These are phyloP conservation scores for Blastobotrys malaysiensis DNA, from an alignment of 1,139 yeast genomes.

Conservation along the genomic window DNA sequence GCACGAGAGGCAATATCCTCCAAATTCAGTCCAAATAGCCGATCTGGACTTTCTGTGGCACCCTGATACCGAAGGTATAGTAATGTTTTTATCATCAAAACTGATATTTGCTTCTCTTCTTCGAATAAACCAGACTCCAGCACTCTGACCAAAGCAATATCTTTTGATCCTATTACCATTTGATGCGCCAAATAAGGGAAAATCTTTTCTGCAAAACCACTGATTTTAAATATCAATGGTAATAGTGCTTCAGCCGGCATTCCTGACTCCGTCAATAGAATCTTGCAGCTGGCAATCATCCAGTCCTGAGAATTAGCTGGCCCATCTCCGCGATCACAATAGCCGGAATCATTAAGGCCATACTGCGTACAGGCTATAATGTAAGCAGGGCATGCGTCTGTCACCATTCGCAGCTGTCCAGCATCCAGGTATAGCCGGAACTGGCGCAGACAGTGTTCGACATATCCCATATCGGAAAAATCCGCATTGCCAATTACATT, in stretches of 20 bases:
- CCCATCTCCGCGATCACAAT: background rate
- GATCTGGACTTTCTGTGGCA: background rate
- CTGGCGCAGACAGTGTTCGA: conserved; percentile 7
- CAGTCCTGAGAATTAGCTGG: background rate
- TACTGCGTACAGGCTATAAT: background rate
- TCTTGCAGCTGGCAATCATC: background rate
- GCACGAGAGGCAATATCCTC: background rate
- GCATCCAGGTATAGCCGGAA: background rate
- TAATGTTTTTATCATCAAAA: background rate
- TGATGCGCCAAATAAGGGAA: conserved; percentile 37
- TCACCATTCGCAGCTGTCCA: background rate
- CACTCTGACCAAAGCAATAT: background rate
- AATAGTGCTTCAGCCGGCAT: background rate
- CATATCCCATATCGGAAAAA: conserved; percentile 4
- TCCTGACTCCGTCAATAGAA: background rate
- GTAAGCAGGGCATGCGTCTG: background rate
- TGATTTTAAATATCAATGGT: conserved; percentile 5
- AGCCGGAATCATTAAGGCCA: background rate
- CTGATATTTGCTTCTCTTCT: background rate
- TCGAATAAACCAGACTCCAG: background rate
- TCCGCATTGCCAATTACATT: conserved; percentile 1
- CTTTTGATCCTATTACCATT: background rate
- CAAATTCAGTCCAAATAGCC: background rate
- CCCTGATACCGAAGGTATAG: background rate
- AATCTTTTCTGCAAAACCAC: conserved; percentile 23